phyloP scores from a whole-genome alignment of 2,329 filamentous ascomycete species.

The Fusarium circinatum region DNA sequence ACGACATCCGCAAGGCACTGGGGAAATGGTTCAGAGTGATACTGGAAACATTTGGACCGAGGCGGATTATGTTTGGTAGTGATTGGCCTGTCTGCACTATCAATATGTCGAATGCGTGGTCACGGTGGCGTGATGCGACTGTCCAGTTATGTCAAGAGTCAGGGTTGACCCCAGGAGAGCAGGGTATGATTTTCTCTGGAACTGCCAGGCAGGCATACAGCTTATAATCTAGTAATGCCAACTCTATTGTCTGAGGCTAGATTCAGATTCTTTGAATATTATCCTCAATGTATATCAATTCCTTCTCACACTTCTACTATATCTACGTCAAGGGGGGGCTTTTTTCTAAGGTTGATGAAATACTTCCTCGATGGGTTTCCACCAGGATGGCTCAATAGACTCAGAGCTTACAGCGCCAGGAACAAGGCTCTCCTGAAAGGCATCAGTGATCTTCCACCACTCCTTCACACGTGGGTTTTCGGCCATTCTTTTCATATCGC shows the following conservation, averaged over 20 bases:
- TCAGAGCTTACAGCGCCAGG: not conserved
- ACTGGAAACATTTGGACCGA: not conserved
- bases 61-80: not conserved
- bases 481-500: not conserved
- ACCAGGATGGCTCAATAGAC: not conserved
- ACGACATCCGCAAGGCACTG: not conserved
- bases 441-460: not conserved
- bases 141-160: not conserved
- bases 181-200: not conserved
- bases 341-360: not conserved
- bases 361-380: not conserved
- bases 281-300: not conserved
- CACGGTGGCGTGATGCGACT: not conserved
- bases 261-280: not conserved
- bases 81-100: not conserved
- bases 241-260: not conserved
- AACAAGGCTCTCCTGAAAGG: not conserved
- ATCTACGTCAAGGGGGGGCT: fast-evolving
- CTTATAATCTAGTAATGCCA: not conserved
- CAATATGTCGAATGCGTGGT: not conserved
- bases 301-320: fast-evolving
- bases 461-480: not conserved
- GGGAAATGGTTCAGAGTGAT: not conserved
- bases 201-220: not conserved
- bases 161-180: not conserved